phyloP scores from a whole-genome alignment of 2,329 filamentous ascomycete genomes.

The Zalaria sp. region DNA sequence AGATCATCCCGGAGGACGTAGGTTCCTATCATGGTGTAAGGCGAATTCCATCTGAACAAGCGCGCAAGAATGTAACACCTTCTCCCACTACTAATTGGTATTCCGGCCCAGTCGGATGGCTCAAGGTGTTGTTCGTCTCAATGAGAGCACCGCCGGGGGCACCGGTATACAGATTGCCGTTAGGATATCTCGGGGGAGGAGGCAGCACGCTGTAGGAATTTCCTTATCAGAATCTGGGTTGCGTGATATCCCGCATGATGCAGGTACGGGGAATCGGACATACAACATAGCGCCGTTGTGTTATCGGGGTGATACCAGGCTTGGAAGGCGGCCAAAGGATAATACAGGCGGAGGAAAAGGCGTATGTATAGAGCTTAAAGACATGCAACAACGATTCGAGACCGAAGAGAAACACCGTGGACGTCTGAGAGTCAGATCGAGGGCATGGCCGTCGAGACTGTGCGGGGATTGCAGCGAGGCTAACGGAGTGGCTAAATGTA shows the following conservation, averaged over 20 bases:
- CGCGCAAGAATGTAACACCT: conserved; percentile 38
- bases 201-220: conserved; percentile 51
- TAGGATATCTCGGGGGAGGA: conserved; percentile 75
- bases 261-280: neutral
- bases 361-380: too few relatives aligned
- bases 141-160: conserved; percentile 56
- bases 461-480: too few relatives aligned
- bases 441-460: too few relatives aligned
- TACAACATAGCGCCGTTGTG: neutral
- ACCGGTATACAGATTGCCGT: conserved; percentile 55
- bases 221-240: neutral
- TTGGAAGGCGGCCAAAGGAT: neutral
- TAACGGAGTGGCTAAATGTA: too few relatives aligned
- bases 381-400: too few relatives aligned
- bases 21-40: conserved; percentile 44
- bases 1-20: conserved; percentile 86
- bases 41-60: neutral
- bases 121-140: conserved; percentile 86
- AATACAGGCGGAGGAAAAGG: too few relatives aligned
- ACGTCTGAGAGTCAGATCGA: too few relatives aligned
- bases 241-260: neutral
- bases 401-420: too few relatives aligned
- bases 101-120: conserved; percentile 66
- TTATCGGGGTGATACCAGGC: conserved; percentile 2
- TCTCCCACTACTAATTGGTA: conserved; percentile 88